phyloP scores from a whole-genome alignment of 495 filamentous ascomycete species.

The Choiromyces venosus region DNA sequence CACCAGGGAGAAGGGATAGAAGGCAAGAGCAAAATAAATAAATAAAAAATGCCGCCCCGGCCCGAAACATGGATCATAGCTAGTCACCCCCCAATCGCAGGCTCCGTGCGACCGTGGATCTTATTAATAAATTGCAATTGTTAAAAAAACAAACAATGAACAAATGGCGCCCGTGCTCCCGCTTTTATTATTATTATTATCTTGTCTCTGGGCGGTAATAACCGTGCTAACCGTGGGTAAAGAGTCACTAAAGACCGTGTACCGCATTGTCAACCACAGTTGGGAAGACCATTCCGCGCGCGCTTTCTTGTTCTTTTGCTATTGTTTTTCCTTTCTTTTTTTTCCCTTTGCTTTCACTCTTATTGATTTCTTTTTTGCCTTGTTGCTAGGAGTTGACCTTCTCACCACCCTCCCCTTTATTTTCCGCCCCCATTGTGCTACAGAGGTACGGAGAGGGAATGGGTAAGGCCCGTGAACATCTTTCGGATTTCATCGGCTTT shows the following conservation, averaged over 20 bases:
- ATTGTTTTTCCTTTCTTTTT: slow-evolving; percentile 7
- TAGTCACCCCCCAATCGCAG: slow-evolving; percentile 30
- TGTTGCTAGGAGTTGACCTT: not conserved
- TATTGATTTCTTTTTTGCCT: slow-evolving; percentile 5
- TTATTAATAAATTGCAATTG: slow-evolving; percentile 16
- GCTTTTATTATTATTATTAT: not conserved
- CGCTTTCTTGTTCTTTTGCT: slow-evolving; percentile 8
- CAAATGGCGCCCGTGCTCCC: not conserved
- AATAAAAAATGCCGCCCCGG: slow-evolving; percentile 29
- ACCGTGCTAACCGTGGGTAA: not conserved
- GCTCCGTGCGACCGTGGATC: slow-evolving; percentile 27
- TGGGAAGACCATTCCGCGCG: not conserved
- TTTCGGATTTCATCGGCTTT: not conserved
- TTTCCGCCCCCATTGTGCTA: not conserved
- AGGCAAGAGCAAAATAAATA: too few relatives aligned
- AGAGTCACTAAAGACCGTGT: slow-evolving; percentile 7
- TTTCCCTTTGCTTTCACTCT: slow-evolving; percentile 1
- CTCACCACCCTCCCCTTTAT: not conserved
- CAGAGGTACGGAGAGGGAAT: not conserved
- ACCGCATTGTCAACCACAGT: slow-evolving; percentile 27
- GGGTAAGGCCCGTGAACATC: not conserved
- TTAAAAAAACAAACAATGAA: not conserved
- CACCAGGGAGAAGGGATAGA: slow-evolving; percentile 19
- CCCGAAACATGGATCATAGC: slow-evolving; percentile 32
- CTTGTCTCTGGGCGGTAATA: not conserved